Percentiles rank a stretch among this genome's conserved stretches.
phyloP scores from a whole-genome alignment of 2,329 filamentous ascomycete species.

The Mariannaea sp. region DNA sequence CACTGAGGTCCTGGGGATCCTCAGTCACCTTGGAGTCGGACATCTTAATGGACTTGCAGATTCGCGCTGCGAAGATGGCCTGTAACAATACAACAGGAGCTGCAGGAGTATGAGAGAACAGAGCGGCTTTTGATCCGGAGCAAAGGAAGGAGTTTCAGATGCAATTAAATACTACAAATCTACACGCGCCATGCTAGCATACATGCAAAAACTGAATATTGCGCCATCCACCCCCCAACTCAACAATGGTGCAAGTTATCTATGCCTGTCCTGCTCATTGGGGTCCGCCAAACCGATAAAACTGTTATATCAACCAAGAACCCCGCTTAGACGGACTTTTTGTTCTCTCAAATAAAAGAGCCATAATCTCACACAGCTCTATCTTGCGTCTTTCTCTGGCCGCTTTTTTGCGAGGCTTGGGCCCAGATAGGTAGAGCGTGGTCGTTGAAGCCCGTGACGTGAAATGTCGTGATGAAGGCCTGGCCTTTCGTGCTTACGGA shows the following conservation, averaged over 20 bases:
- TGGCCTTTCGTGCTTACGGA: constrained; percentile 4
- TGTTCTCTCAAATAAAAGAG: not conserved
- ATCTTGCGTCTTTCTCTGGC: not conserved
- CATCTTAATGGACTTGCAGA: not conserved
- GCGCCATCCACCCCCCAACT: constrained; percentile 2
- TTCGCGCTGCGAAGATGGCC: not conserved
- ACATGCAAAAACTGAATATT: not conserved
- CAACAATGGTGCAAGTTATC: not conserved
- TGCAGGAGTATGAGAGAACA: not conserved
- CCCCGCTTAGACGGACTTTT: not conserved
- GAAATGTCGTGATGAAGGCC: constrained; percentile 15
- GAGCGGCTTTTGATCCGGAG: no score
- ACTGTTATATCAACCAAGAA: no score
- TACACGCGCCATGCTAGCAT: no score
- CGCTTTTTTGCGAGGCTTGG: no score
- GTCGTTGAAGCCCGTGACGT: not conserved
- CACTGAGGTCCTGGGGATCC: constrained; percentile 27
- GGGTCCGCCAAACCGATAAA: not conserved
- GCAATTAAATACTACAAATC: not conserved
- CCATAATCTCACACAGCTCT: not conserved
- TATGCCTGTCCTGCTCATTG: not conserved
- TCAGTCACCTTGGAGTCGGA: constrained; percentile 2
- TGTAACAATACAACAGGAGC: not conserved
- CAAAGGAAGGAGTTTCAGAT: no score
- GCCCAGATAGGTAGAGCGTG: not conserved